Percentiles rank a stretch among this genome's conserved stretches.
These are phyloP conservation scores for Colletotrichum sansevieriae DNA, from an alignment of 2,329 filamentous ascomycete species.

Conservation along the genomic window DNA sequence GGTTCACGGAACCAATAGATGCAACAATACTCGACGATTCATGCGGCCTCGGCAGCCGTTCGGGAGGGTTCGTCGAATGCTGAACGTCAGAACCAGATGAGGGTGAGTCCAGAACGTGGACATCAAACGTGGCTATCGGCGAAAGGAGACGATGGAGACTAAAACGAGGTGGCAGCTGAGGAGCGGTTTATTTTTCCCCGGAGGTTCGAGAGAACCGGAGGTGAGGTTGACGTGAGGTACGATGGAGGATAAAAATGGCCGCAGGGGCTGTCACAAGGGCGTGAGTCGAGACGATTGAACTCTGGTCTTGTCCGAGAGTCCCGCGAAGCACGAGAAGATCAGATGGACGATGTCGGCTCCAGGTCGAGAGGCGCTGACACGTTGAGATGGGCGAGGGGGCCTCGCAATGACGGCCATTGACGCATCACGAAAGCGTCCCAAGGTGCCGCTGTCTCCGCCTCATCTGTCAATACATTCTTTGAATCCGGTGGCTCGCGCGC, in stretches of 20 bases:
- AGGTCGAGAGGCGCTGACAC: neutral
- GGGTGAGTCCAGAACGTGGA: neutral
- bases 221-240: constrained; percentile 16
- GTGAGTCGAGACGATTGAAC: constrained; percentile 25
- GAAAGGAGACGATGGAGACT: constrained; percentile 6
- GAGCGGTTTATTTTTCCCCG: constrained; percentile 17
- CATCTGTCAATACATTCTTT: neutral
- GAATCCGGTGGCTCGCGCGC: neutral
- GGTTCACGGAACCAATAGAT: constrained; percentile 7
- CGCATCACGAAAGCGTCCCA: neutral
- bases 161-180: constrained; percentile 8
- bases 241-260: neutral
- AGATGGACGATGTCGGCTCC: constrained; percentile 10
- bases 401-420: neutral
- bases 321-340: constrained; percentile 16
- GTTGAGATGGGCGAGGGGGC: constrained; percentile 5
- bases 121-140: neutral
- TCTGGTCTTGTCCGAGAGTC: constrained; percentile 19
- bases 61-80: constrained; percentile 26
- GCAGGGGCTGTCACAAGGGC: constrained; percentile 12
- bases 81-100: constrained; percentile 5
- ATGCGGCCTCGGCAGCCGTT: constrained; percentile 21
- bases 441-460: constrained; percentile 15
- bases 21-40: constrained; percentile 18
- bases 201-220: constrained; percentile 4